These are phyloP conservation scores for Microcos paniculata DNA, from an alignment of 345 rosid species.

Conservation along the genomic window DNA sequence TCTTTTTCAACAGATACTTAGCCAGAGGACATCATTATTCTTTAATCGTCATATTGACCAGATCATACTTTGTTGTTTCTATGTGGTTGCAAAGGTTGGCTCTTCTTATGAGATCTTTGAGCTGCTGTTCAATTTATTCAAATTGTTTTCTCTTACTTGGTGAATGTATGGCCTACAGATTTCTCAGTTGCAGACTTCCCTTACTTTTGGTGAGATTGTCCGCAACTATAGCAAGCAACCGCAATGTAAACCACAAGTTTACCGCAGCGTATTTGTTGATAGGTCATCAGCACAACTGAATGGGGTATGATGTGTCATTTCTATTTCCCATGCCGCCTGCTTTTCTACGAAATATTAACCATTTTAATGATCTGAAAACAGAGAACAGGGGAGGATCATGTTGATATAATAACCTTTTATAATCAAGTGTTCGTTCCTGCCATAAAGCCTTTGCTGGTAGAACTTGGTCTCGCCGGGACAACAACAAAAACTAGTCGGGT, in stretches of 20 bases:
- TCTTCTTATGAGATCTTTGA: background rate
- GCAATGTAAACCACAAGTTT: conserved; percentile 90
- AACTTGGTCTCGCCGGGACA: conserved; percentile 67
- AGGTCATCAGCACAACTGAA: conserved; percentile 57
- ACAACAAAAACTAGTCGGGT: conserved; percentile 31
- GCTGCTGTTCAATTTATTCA: conserved; percentile 8
- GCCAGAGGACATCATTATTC: conserved; percentile 59
- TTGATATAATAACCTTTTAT: conserved; percentile 91
- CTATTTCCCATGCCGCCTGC: background rate
- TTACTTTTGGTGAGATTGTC: conserved; percentile 84
- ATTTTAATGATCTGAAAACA: conserved; percentile 36
- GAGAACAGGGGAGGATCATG: conserved; percentile 84
- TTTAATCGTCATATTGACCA: conserved; percentile 85
- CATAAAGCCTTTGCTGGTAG: conserved; percentile 81
- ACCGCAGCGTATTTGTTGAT: conserved; percentile 81
- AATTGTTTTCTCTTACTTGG: conserved; percentile 22
- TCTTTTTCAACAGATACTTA: conserved; percentile 72
- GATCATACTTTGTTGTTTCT: conserved; percentile 85
- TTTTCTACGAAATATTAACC: conserved; percentile 26
- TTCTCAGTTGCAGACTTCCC: conserved; percentile 52
- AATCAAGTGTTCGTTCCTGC: conserved; percentile 82
- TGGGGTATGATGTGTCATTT: conserved; percentile 42
- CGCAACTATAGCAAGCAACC: conserved; percentile 92
- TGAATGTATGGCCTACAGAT: conserved; percentile 57
- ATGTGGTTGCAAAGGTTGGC: conserved; percentile 79